Evolutionary conservation across 352 stramenopile species (phyloP).

Genomic region (Globisporangium okanoganense): DNA sequence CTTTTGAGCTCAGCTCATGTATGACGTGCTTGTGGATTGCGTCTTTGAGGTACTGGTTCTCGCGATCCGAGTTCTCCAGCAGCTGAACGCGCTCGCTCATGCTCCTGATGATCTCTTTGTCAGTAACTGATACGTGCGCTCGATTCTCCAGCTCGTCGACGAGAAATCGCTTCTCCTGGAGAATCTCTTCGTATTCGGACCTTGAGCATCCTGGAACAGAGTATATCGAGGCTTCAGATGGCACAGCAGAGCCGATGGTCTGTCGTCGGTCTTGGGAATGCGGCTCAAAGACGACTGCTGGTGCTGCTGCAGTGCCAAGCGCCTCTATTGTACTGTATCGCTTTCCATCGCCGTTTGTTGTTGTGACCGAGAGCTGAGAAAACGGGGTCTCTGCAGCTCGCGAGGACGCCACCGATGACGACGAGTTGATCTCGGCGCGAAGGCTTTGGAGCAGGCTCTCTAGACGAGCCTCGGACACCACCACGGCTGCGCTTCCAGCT

Average conservation of each 20-base stretch:
- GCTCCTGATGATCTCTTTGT: constrained; percentile 36
- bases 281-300: neutral
- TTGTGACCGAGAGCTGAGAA: neutral
- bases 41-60: constrained; percentile 57
- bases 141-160: constrained; percentile 19
- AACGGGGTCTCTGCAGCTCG: neutral
- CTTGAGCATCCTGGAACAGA: constrained; percentile 5
- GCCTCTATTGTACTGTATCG: neutral
- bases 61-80: constrained; percentile 42
- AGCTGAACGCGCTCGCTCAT: constrained; percentile 37
- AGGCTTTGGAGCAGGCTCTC: constrained; percentile 16
- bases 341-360: neutral
- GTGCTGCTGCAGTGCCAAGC: neutral
- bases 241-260: neutral
- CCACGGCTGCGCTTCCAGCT: neutral
- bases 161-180: constrained; percentile 35
- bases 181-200: constrained; percentile 32
- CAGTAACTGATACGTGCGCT: constrained; percentile 11
- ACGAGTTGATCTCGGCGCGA: constrained; percentile 14
- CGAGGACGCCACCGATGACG: neutral
- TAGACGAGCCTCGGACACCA: neutral
- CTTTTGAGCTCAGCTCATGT: constrained; percentile 48
- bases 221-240: neutral
- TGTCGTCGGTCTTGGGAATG: constrained; percentile 6
- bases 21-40: constrained; percentile 59